Conservation (phyloP, 2,329 filamentous ascomycete genomes). For the Nemania sp. region DNA sequence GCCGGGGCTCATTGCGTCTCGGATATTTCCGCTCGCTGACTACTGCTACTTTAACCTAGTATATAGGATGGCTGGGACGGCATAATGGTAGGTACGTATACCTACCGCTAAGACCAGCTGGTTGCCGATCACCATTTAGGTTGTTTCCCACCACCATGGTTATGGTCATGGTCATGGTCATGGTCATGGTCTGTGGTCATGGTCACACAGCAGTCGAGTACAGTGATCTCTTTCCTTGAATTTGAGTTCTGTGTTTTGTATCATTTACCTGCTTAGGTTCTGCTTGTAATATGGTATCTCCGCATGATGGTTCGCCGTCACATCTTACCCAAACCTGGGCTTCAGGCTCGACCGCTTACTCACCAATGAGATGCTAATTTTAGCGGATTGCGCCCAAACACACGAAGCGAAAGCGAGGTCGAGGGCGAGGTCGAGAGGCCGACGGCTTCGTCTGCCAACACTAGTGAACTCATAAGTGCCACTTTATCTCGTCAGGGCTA, state of each 20-base stretch:
- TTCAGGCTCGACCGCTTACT: constrained; percentile 13
- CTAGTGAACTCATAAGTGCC: not conserved
- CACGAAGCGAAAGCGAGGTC: not conserved
- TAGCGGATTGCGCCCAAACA: constrained; percentile 1
- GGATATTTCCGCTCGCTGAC: constrained; percentile 21
- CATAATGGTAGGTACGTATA: not conserved
- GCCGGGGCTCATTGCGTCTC: not conserved
- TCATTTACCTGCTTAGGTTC: not conserved
- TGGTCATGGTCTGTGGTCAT: not conserved
- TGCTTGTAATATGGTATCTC: not conserved
- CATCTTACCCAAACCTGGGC: not conserved
- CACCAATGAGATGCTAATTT: constrained; percentile 11
- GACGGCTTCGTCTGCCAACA: not conserved
- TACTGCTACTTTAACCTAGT: not conserved
- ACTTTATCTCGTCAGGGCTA: not conserved
- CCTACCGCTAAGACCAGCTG: not conserved
- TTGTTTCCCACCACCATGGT: constrained; percentile 3
- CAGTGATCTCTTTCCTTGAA: not conserved
- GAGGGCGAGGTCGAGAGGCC: not conserved
- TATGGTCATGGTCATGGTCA: too few relatives aligned
- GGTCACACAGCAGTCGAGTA: not conserved
- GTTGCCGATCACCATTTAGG: constrained; percentile 19
- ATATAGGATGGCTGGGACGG: not conserved
- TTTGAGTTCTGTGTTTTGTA: not conserved
- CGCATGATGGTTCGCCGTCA: not conserved